A percentile compares a stretch with the other conserved stretches of the same genome.
Evolutionary conservation across 2,329 filamentous ascomycete species (phyloP).

Genomic region (Nemania sp.): DNA sequence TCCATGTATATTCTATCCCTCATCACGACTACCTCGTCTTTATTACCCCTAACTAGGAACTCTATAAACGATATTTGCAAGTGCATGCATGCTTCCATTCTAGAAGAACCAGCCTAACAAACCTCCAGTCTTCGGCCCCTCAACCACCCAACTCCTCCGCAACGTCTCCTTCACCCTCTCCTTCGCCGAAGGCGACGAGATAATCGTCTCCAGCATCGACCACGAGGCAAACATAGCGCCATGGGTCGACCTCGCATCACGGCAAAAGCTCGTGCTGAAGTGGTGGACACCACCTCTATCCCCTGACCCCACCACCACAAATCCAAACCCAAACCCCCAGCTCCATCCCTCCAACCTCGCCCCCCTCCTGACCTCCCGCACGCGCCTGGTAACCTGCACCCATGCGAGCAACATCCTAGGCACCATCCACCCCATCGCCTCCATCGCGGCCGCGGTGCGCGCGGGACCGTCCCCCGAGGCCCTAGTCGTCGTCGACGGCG

Average conservation of each 20-base stretch:
- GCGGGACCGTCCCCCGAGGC: conserved; percentile 59
- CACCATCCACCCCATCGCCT: conserved; percentile 43
- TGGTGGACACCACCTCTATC: conserved; percentile 71
- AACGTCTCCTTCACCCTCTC: conserved; percentile 71
- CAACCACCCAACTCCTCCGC: conserved; percentile 80
- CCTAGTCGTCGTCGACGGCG: conserved; percentile 78
- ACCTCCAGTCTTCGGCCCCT: conserved; percentile 72
- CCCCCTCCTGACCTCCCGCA: conserved; percentile 70
- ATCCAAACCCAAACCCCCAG: conserved; percentile 62
- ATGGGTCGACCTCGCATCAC: conserved; percentile 76
- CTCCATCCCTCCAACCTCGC: conserved; percentile 69
- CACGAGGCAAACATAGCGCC: conserved; percentile 83
- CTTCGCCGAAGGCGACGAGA: conserved; percentile 70
- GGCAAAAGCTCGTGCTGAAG: conserved; percentile 71
- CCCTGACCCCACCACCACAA: not conserved
- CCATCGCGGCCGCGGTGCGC: conserved; percentile 44
- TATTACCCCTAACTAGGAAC: not conserved
- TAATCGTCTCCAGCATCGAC: conserved; percentile 78
- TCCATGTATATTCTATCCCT: not conserved
- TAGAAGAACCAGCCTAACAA: not conserved
- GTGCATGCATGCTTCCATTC: not conserved
- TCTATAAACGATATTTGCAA: not conserved
- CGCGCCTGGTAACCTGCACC: conserved; percentile 77
- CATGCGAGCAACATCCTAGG: conserved; percentile 66
- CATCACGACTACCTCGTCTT: not conserved